Conservation (phyloP, 805 yeast species). For the Candida nemodendra region DNA sequence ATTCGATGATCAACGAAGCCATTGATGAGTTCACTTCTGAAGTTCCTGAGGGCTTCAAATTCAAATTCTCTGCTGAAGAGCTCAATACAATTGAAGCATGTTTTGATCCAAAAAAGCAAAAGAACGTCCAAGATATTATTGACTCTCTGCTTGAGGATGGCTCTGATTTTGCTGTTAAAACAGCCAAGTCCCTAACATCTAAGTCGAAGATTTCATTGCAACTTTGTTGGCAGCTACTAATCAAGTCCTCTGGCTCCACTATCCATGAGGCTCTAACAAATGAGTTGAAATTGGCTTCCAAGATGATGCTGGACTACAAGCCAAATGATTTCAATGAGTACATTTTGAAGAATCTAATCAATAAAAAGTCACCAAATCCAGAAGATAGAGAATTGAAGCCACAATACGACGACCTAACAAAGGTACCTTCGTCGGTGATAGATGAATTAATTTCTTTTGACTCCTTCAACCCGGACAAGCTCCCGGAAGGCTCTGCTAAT, state of each 20-base stretch:
- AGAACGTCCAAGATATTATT: conserved; percentile 54
- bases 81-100: conserved; percentile 65
- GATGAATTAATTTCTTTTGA: conserved; percentile 42
- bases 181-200: conserved; percentile 52
- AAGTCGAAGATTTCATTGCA: conserved; percentile 82
- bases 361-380: conserved; percentile 36
- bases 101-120: conserved; percentile 46
- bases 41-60: conserved; percentile 61
- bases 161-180: conserved; percentile 62
- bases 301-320: conserved; percentile 58
- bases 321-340: conserved; percentile 49
- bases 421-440: conserved; percentile 62
- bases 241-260: conserved; percentile 55
- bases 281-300: conserved; percentile 75
- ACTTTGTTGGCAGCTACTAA: conserved; percentile 66
- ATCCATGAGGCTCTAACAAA: conserved; percentile 65
- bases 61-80: conserved; percentile 54
- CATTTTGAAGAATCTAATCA: conserved; percentile 50
- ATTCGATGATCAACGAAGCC: conserved; percentile 61
- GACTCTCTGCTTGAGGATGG: conserved; percentile 51
- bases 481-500: conserved; percentile 7
- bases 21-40: conserved; percentile 77
- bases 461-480: conserved; percentile 24
- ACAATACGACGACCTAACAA: conserved; percentile 51
- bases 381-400: conserved; percentile 26